These are phyloP conservation scores for Medicago arabica DNA, from an alignment of 306 rosid genomes.

Conservation along the genomic window DNA sequence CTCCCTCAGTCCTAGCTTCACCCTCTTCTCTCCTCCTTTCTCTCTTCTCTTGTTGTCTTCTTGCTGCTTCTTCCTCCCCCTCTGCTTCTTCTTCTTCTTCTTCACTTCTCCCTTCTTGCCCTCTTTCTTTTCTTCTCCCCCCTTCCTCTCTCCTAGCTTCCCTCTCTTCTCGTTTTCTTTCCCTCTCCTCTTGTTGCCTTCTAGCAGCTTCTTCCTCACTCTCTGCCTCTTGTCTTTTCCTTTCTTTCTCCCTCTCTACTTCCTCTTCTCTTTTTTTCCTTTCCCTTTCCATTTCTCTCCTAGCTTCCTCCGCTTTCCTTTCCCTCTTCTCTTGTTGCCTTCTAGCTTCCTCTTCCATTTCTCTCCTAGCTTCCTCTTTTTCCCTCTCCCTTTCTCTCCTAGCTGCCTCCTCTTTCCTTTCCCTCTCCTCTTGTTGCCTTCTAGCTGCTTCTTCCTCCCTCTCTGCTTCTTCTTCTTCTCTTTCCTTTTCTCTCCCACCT, in stretches of 20 bases:
- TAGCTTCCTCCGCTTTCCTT: not conserved
- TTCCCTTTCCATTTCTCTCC: not conserved
- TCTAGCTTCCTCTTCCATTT: conserved; percentile 3
- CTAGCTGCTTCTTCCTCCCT: not conserved
- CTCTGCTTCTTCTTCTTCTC: not conserved
- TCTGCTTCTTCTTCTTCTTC: not conserved
- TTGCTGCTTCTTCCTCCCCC: not conserved
- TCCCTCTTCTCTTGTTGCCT: conserved; percentile 17
- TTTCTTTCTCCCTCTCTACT: conserved; percentile 4
- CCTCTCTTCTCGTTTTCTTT: not conserved
- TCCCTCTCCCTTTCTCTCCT: not conserved
- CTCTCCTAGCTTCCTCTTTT: not conserved
- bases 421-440: not conserved
- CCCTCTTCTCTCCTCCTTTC: not conserved
- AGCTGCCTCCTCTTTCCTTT: not conserved
- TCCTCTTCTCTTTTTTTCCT: not conserved
- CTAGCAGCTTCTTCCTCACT: conserved; percentile 13
- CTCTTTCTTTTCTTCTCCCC: not conserved
- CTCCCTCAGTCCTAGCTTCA: conserved; percentile 2
- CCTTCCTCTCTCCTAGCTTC: not conserved
- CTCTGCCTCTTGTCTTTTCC: not conserved
- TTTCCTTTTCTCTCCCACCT: not conserved
- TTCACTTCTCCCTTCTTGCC: not conserved
- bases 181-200: conserved; percentile 30
- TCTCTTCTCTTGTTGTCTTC: not conserved